These are phyloP conservation scores for Dorcoceras hygrometricum DNA, from an alignment of 257 asterid genomes.

Conservation along the genomic window DNA sequence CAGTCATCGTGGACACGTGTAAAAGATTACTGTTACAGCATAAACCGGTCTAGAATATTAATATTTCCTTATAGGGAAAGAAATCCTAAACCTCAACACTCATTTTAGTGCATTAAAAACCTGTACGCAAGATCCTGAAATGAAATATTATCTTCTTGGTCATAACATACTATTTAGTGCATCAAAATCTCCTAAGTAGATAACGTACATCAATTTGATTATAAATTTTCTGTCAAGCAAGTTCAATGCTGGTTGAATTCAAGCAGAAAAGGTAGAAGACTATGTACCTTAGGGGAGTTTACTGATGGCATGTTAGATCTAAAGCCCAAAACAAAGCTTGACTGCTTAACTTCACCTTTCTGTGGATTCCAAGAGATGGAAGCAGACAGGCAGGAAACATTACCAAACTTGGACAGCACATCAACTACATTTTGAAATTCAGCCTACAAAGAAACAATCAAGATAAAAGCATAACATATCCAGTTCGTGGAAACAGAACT, in stretches of 20 bases:
- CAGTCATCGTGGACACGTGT: not conserved
- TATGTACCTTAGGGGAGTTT: conserved; percentile 76
- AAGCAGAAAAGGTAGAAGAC: conserved; percentile 15
- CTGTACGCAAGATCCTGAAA: not conserved
- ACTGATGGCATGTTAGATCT: conserved; percentile 58
- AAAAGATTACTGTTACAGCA: not conserved
- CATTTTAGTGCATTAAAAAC: not conserved
- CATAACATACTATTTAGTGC: not conserved
- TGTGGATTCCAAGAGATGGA: conserved; percentile 91
- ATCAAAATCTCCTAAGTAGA: conserved; percentile 2
- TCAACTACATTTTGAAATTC: conserved; percentile 80
- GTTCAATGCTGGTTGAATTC: conserved; percentile 4
- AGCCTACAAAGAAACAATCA: conserved; percentile 47
- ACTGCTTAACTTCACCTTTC: conserved; percentile 55
- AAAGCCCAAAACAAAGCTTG: conserved; percentile 84
- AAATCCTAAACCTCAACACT: not conserved
- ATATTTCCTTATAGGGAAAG: not conserved
- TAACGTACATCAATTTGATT: conserved; percentile 1
- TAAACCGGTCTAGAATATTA: conserved; percentile 1
- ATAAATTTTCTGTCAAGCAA: not conserved
- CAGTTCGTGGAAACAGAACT: conserved; percentile 2
- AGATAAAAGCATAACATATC: not conserved
- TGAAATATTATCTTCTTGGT: not conserved
- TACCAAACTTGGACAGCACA: conserved; percentile 64
- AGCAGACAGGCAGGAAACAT: conserved; percentile 63